Base-by-base conservation (phyloP, 2,329 filamentous ascomycete species). In the Alternaria ethzedia region DNA sequence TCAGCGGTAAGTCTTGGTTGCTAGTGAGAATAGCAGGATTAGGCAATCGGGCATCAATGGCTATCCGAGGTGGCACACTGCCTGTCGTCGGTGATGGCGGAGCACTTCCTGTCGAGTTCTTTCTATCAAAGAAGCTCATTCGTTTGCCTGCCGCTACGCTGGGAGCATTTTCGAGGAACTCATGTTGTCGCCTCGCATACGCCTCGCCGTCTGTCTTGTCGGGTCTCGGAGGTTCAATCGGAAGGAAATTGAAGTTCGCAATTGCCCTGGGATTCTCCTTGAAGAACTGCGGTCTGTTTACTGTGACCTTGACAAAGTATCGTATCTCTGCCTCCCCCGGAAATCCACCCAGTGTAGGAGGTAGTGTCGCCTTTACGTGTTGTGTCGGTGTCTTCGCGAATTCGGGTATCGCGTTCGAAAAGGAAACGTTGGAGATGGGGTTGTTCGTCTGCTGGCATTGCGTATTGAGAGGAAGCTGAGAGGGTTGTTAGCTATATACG, bases 271-370 rank as follows among this genome's bases (percentile, higher is more conserved):
- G 91, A 74, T 97, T 97, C 81, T 97, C 94, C 76, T 95, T 95
- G 80, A 96, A 93, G 63, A 97, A 86, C 13, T 91, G 90, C 0
- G 94, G 93, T n/a, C 94, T 86, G 74, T 94, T 92, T 6, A 98
- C 89, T 0, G 96, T 98, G n/a, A 91, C 93, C 79, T 99, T 99
- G 76, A 98, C 86, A 77, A 92, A 99, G 81, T 99, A 99, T 70
- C 90, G 88, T 64, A 98, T 94, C 80, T 97, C 94, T 21, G 94
- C 95, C 79, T 94, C 89, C 30, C 90, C 91, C 0, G 93, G 92
- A 69, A 96, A 94, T 4, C 93, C 93, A n/a, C 87, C 92, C 57
- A 98, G 83, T 5, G 94, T 96, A 0, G 96, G 96, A 6, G 96
- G 96, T 11, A 99, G 84, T 0, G 94, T 97, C 70, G 89, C 89